Evolutionary conservation across 345 rosid species (phyloP).

Genomic region (Raphanus raphanistrum): DNA sequence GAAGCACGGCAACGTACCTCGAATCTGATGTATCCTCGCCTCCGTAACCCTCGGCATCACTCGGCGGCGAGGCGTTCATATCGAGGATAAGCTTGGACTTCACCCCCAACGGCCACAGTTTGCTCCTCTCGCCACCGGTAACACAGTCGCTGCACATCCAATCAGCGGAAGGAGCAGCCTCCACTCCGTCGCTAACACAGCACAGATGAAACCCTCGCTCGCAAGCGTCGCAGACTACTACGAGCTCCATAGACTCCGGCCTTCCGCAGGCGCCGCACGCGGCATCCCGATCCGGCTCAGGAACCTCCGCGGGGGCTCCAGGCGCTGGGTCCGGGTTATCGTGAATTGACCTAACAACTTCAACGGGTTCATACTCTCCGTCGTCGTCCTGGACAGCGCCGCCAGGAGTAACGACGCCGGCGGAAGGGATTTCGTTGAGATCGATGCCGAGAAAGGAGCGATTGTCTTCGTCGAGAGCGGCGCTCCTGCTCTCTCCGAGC

Average conservation of each 20-base stretch:
- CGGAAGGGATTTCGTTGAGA: slow-evolving; percentile 91
- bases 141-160: slow-evolving; percentile 81
- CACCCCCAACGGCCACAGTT: slow-evolving; percentile 83
- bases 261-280: slow-evolving; percentile 62
- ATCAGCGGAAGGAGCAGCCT: slow-evolving; percentile 45
- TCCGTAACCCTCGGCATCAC: slow-evolving; percentile 65
- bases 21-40: slow-evolving; percentile 45
- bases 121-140: slow-evolving; percentile 59
- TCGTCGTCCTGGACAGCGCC: slow-evolving; percentile 20
- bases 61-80: slow-evolving; percentile 92
- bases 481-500: slow-evolving; percentile 29
- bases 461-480: slow-evolving; percentile 38
- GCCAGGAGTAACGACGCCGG: slow-evolving; percentile 48
- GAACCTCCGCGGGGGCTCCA: slow-evolving; percentile 52
- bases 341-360: slow-evolving; percentile 61
- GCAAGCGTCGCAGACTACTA: slow-evolving; percentile 88
- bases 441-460: slow-evolving; percentile 83
- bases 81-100: slow-evolving; percentile 72
- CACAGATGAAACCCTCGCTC: slow-evolving; percentile 78
- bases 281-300: slow-evolving; percentile 36
- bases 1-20: slow-evolving; percentile 47
- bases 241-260: slow-evolving; percentile 46
- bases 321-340: slow-evolving; percentile 65
- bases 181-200: slow-evolving; percentile 43
- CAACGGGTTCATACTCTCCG: slow-evolving; percentile 47